Base-by-base conservation (phyloP, 306 rosid genomes). In the Trifolium repens region DNA sequence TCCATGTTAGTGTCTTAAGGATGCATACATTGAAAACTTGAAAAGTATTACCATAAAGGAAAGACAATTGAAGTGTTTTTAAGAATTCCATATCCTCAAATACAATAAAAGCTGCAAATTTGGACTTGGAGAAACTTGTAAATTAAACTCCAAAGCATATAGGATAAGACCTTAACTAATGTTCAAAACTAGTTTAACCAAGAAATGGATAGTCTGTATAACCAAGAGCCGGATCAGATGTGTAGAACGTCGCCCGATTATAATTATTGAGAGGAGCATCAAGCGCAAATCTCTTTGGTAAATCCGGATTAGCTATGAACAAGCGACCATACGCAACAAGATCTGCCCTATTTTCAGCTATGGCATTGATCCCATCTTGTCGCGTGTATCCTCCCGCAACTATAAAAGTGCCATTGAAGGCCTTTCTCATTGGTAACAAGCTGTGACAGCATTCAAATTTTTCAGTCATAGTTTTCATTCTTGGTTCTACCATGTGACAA, bases 271-370 rank as follows among this genome's bases (percentile, higher is more conserved):
- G 74, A 70, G 74, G 63, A 17, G 74, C 63, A 34, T 70, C 32
- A 6, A 70, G 49, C 5, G 49, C 63, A 5, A 70, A 70, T 70
- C 74, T 10, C 35, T 17, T 70, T 1, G 74, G 74, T 16, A 70
- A 35, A 70, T 70, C 74, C 11, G 74, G 74, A 70, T 70, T 70
- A 17, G 74, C 63, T 52, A 70, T 32, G 34, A 70, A 70, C 74
- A 70, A 32, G 13, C 74, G 74, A 34, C 74, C 74, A 52, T 70
- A 70, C 19, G 46, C 74, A 52, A 70, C 74, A 70, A 70, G 74
- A 12, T 70, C 74, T 2, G 74, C 16, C 7, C 63, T 52, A 24
- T 70, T 53, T 17, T 70, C 63, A 52, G 34, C 34, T 70, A 70
- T 70, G 30, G 74, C 74, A 34, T 52, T 37, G 35, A 52, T 70